Evolutionary conservation across 768 basidiomycete genomes (phyloP).

Genomic region (Serendipita indica): DNA sequence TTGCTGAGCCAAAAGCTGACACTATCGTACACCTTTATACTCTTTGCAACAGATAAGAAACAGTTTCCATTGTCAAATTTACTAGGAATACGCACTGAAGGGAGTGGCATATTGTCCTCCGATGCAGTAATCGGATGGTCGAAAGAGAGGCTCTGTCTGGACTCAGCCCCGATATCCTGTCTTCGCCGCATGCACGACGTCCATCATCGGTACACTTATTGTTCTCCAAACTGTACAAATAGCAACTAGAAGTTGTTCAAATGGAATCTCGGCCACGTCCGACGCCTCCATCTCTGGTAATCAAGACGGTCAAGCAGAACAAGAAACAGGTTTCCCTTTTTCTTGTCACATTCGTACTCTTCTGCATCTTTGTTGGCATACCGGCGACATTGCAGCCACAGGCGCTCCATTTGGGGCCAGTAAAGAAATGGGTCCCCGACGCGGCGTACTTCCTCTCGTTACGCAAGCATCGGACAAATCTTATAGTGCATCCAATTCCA

Average conservation of each 20-base stretch:
- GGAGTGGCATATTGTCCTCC: background rate
- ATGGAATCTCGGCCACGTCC: background rate
- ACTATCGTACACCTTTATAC: too few species aligned
- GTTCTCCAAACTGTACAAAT: background rate
- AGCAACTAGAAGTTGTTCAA: background rate
- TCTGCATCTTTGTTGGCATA: too few species aligned
- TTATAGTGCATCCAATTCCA: slow-evolving; percentile 58
- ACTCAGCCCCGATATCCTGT: background rate
- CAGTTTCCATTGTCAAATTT: too few species aligned
- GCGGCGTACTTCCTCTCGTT: slow-evolving; percentile 1
- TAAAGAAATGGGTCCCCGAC: slow-evolving; percentile 1
- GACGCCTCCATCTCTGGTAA: background rate
- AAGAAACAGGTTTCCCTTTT: background rate
- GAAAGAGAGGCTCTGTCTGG: too few species aligned
- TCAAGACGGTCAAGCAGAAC: background rate
- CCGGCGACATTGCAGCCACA: too few species aligned
- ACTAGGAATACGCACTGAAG: too few species aligned
- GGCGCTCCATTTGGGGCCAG: too few species aligned
- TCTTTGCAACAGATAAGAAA: too few species aligned
- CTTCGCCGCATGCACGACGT: background rate
- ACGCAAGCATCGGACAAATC: background rate
- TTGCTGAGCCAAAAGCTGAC: too few species aligned
- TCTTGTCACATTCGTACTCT: background rate
- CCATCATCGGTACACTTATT: background rate
- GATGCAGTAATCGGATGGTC: background rate